Base-by-base conservation (phyloP, 2,329 filamentous ascomycete genomes). In the Penicillium vulpinum region DNA sequence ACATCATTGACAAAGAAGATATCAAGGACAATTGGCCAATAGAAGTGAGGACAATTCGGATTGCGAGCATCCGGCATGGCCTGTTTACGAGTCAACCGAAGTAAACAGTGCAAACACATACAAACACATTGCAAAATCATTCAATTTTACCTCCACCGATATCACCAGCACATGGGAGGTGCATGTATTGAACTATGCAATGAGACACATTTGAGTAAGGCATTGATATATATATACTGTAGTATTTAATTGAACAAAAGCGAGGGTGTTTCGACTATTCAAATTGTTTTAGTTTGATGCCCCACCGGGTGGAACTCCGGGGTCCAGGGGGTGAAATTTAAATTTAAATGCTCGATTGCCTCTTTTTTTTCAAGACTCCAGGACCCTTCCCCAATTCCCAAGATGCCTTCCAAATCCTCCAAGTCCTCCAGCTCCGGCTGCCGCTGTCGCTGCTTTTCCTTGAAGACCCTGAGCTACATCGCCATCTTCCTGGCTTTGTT, bases 401-500 rank as follows among this genome's bases (percentile, higher is more conserved):
- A 45, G 10, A 68, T 68, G 62, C 59, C 66, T 35, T 66, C 65
- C 45, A 66, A 69, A 56, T 63, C 65, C 51, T 57, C 64, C 58
- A 55, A 66, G 52, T 62, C 66, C 49, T 33, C 54, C 47, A 54
- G 56, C 65, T 51, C 64, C 48, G 57, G 62, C 46, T 58, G 55
- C 33, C 47, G 65, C 56, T 67, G 67, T 51, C 43, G 63, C 54
- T 69, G 66, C 60, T 65, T 67, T 52, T 68, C 64, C 51, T 58
- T 72, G 59, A 68, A 68, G 51, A 62, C 52, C 33, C 60, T 75
- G 50, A 71, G 66, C 52, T 56, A 74, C 62, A 57, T 74, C 18
- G 67, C 73, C 41, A 57, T 71, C 51, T 63, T 75, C 56, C 62
- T 75, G 50, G 73, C 72, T 26, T 62, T 73, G 16, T 69, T 75